Base-by-base conservation (phyloP, 1,284 basidiomycete genomes). In the Fomes fomentarius region DNA sequence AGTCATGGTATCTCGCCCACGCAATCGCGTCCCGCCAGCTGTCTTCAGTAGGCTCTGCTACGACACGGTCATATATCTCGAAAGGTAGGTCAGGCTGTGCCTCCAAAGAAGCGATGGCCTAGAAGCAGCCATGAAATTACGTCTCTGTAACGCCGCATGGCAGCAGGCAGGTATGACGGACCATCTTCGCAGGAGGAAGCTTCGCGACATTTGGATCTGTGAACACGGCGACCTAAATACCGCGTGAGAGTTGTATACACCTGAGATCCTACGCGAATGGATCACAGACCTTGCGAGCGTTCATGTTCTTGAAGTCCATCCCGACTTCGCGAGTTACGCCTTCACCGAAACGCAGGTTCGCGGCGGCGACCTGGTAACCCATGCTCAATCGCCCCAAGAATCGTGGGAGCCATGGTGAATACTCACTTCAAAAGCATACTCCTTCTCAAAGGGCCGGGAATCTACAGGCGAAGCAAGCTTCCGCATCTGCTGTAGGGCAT, bases 341-440 rank as follows among this genome's bases (percentile, higher is more conserved):
- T 58, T 93, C 88, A 2, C 93, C 93, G 67, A 95, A 96, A 48
- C 94, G 80, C 56, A 97, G 75, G 69, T 95, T 96, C 45, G 91
- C 89, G 1, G 96, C 95, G 11, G 95, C 93, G 55, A 98, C 87
- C 91, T 94, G 63, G 17, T 19, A 14, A 42, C 58, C 30, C 54
- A 42, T 26, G 33, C n/a, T n/a, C n/a, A 44, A 31, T 47, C 35
- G 39, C 11, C 19, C 26, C 30, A 2, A 8, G 15, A 11, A 19
- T 11, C 15, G n/a, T n/a, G n/a, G n/a, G n/a, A n/a, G n/a, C 7
- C 8, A 46, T 14, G 39, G 7, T 17, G 15, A 19, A 17, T 9
- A 68, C 74, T 52, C 63, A 89, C 93, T 82, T 98, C 96, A 66
- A 98, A 98, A 0, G 96, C 96, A 71, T 98, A 98, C 74, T 98